Percentiles rank a stretch among this genome's conserved stretches.
Conservation (phyloP, 2,329 filamentous ascomycete species). For the Arthrobotrys musiformis region DNA sequence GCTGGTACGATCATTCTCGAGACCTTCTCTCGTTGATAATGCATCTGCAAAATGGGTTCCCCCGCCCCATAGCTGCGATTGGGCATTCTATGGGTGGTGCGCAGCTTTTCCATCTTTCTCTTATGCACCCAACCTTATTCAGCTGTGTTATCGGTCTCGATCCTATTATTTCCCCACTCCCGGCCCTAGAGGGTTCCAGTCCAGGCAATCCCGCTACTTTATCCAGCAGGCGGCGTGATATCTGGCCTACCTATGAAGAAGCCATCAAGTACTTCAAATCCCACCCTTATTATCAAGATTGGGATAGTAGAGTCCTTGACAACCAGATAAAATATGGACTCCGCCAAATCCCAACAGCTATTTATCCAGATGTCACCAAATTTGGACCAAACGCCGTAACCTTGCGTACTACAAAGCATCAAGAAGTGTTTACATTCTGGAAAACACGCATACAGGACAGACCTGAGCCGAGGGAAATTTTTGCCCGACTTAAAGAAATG, state of each 20-base stretch:
- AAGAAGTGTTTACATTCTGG: conserved; percentile 84
- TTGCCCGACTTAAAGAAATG: conserved; percentile 70
- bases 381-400: conserved; percentile 69
- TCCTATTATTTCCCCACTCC: conserved; percentile 72
- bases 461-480: conserved; percentile 68
- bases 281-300: conserved; percentile 80
- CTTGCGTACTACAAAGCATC: conserved; percentile 83
- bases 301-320: conserved; percentile 83
- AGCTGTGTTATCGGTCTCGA: conserved; percentile 82
- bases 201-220: conserved; percentile 66
- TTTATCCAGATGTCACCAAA: conserved; percentile 66
- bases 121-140: conserved; percentile 84
- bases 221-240: conserved; percentile 78
- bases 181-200: conserved; percentile 63
- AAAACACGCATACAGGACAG: conserved; percentile 65
- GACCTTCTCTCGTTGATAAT: conserved; percentile 89
- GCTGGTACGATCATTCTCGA: conserved; percentile 85
- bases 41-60: conserved; percentile 79
- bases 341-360: conserved; percentile 74
- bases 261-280: conserved; percentile 75
- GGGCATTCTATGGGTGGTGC: conserved; percentile 90
- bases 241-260: conserved; percentile 79
- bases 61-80: conserved; percentile 81
- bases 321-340: conserved; percentile 78
- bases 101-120: conserved; percentile 64